These are phyloP conservation scores for Colletotrichum lentis DNA, from an alignment of 2,329 filamentous ascomycete species.

Conservation along the genomic window DNA sequence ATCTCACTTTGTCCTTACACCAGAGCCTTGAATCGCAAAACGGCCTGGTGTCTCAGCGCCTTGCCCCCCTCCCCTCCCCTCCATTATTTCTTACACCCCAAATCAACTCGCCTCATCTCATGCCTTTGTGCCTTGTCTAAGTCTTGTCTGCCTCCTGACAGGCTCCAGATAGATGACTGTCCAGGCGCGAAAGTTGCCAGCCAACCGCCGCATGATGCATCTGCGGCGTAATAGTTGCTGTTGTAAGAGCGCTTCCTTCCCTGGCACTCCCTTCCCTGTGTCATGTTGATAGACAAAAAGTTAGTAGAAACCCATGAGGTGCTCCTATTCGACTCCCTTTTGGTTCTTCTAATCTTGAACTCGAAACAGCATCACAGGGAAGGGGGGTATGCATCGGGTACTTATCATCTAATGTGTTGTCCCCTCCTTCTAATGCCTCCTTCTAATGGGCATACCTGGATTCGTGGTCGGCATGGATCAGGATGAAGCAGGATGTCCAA, in stretches of 20 bases:
- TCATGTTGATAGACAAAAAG: conserved; percentile 23
- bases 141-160: conserved; percentile 23
- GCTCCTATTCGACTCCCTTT: conserved; percentile 4
- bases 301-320: not conserved
- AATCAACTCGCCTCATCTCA: conserved; percentile 7
- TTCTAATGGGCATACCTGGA: not conserved
- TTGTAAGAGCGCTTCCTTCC: conserved; percentile 15
- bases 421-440: not conserved
- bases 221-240: conserved; percentile 12
- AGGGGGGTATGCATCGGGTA: not conserved
- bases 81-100: conserved; percentile 20
- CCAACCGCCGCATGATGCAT: conserved; percentile 14
- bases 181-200: conserved; percentile 21
- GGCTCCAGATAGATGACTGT: conserved; percentile 23
- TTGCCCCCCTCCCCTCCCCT: conserved; percentile 27
- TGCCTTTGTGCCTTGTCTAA: conserved; percentile 21
- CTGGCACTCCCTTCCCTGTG: conserved; percentile 21
- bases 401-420: not conserved
- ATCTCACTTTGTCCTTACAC: conserved; percentile 24
- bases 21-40: conserved; percentile 36
- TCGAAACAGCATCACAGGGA: not conserved
- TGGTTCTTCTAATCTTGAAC: conserved; percentile 13
- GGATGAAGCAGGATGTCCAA: conserved; percentile 4
- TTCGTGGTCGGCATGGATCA: not conserved
- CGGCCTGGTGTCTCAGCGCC: conserved; percentile 38